Evolutionary conservation across 1,139 yeast genomes (phyloP).

Genomic region (Taphrina deformans): DNA sequence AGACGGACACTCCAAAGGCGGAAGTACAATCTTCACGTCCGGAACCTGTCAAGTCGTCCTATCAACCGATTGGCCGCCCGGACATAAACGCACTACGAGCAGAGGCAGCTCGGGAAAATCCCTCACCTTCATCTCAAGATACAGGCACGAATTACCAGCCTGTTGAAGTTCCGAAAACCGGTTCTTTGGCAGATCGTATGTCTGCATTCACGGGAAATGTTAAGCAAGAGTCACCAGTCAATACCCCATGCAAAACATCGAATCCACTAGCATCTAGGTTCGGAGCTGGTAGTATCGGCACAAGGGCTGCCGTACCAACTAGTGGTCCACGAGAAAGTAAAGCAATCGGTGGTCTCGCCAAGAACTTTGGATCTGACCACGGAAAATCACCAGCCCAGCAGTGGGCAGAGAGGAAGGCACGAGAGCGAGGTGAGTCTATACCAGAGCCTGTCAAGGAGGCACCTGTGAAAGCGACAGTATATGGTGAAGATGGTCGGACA

Average conservation of each 20-base stretch:
- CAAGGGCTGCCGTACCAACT: conserved; percentile 48
- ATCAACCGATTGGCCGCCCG: conserved; percentile 60
- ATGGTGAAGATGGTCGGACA: conserved; percentile 25
- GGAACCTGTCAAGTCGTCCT: conserved; percentile 49
- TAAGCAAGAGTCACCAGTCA: conserved; percentile 36
- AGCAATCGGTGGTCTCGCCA: conserved; percentile 63
- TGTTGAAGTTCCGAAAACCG: conserved; percentile 31
- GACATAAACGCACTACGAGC: conserved; percentile 53
- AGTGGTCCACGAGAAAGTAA: conserved; percentile 61
- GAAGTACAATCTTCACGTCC: background rate
- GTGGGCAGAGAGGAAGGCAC: conserved; percentile 68
- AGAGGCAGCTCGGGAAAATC: conserved; percentile 44
- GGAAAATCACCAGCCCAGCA: conserved; percentile 94
- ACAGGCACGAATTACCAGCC: conserved; percentile 40
- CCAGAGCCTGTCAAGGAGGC: conserved; percentile 32
- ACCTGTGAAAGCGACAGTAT: conserved; percentile 37
- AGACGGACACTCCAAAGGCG: conserved; percentile 40
- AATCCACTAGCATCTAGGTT: conserved; percentile 36
- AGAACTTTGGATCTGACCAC: conserved; percentile 67
- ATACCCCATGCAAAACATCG: conserved; percentile 19
- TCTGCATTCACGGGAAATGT: conserved; percentile 33
- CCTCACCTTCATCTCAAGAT: conserved; percentile 39
- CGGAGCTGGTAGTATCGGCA: conserved; percentile 40
- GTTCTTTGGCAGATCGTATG: conserved; percentile 42
- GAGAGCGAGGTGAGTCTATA: conserved; percentile 29